Conservation (phyloP, 1,139 yeast species). For the Saccharomyces hybrid region DNA sequence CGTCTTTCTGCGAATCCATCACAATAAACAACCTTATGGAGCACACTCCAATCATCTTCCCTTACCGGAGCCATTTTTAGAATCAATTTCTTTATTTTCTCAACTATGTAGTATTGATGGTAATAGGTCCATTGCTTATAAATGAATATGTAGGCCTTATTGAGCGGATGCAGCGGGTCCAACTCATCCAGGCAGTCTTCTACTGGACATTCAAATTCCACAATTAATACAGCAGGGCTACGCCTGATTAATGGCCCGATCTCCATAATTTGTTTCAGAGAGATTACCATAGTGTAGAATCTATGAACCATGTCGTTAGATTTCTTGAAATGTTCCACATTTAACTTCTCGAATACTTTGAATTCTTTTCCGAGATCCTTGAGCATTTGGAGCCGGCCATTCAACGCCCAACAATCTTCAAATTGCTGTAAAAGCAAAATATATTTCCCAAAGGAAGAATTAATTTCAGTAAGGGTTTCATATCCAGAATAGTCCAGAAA, state of each 20-base stretch:
- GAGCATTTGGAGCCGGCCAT: background rate
- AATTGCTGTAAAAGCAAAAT: background rate
- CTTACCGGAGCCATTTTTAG: background rate
- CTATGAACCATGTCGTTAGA: background rate
- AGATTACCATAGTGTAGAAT: background rate
- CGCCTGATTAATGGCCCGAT: background rate
- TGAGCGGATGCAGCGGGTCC: background rate
- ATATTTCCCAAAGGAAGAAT: background rate
- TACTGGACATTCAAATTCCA: background rate
- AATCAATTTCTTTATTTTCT: background rate
- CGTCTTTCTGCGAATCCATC: background rate
- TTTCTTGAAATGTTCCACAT: background rate
- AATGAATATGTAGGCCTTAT: background rate
- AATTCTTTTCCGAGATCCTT: background rate
- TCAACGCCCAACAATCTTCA: background rate
- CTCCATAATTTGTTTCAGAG: background rate
- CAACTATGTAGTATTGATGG: background rate
- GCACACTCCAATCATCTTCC: background rate
- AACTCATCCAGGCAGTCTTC: background rate
- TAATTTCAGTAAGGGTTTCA: background rate
- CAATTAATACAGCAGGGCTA: background rate
- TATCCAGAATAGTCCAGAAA: slow-evolving; percentile 1
- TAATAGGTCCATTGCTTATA: background rate
- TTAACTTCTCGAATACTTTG: background rate
- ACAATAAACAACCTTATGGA: background rate